Percentiles rank a stretch among this genome's conserved stretches.
Conservation (phyloP, 352 stramenopile species). For the Aphanomyces euteiches region DNA sequence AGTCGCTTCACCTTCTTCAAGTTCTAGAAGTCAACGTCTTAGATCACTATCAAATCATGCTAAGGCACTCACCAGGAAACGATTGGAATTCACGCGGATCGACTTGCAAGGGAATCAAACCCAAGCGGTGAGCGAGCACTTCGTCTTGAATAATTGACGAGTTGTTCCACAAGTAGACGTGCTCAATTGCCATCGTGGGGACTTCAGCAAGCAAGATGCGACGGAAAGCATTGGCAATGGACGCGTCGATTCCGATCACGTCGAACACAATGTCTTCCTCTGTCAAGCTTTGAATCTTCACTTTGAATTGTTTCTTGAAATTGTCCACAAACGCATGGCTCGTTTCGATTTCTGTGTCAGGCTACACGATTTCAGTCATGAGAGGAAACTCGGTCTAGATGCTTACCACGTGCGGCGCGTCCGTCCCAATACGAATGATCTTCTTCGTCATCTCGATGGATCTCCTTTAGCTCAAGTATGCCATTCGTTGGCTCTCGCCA, state of each 20-base stretch:
- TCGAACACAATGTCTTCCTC: slow-evolving; percentile 91
- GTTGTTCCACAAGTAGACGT: slow-evolving; percentile 94
- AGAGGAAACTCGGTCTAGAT: neutral
- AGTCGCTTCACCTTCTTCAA: slow-evolving; percentile 86
- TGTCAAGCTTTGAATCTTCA: slow-evolving; percentile 78
- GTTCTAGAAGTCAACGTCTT: slow-evolving; percentile 39
- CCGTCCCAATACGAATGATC: slow-evolving; percentile 67
- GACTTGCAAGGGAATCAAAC: slow-evolving; percentile 79
- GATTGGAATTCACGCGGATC: slow-evolving; percentile 83
- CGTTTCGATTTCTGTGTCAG: slow-evolving; percentile 62
- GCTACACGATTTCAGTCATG: slow-evolving; percentile 35
- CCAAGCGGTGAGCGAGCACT: slow-evolving; percentile 87
- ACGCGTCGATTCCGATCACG: slow-evolving; percentile 87
- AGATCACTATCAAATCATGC: no score
- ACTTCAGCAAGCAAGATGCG: slow-evolving; percentile 89
- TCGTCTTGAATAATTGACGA: slow-evolving; percentile 93
- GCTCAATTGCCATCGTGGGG: slow-evolving; percentile 91
- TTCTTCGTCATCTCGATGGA: slow-evolving; percentile 51
- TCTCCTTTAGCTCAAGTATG: neutral
- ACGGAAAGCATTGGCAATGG: slow-evolving; percentile 89
- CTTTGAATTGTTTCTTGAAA: slow-evolving; percentile 78
- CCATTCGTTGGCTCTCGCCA: slow-evolving; percentile 22
- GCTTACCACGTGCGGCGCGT: slow-evolving; percentile 72
- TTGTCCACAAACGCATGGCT: slow-evolving; percentile 78
- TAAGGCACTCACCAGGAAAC: slow-evolving; percentile 43